These are phyloP conservation scores for Mallotus japonicus DNA, from an alignment of 441 rosid species.

Conservation along the genomic window DNA sequence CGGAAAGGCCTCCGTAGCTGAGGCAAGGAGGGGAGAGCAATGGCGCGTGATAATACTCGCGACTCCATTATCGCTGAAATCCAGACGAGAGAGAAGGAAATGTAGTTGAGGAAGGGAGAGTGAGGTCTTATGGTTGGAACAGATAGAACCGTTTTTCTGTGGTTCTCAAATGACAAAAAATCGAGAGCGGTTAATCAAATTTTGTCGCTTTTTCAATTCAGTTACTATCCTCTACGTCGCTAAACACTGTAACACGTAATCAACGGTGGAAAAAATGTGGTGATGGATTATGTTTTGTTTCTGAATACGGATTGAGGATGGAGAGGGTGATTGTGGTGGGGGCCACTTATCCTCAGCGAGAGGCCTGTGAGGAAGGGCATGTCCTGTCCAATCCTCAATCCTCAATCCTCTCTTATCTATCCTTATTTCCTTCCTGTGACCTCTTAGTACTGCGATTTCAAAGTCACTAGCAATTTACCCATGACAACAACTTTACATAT, in stretches of 20 bases:
- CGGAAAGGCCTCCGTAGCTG: constrained; percentile 39
- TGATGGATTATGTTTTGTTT: neutral
- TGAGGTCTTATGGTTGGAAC: constrained; percentile 25
- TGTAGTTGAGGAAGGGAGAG: constrained; percentile 17
- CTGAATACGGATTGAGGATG: neutral
- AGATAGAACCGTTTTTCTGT: constrained; percentile 14
- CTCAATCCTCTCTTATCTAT: constrained; percentile 34
- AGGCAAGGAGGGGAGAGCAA: constrained; percentile 44
- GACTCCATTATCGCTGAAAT: constrained; percentile 54
- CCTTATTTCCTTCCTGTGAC: neutral
- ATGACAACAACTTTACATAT: too few relatives aligned
- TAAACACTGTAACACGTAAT: neutral
- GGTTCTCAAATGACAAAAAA: neutral
- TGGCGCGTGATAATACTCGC: constrained; percentile 68
- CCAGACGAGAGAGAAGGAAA: constrained; percentile 14
- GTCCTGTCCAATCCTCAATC: constrained; percentile 45
- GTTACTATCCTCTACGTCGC: constrained; percentile 17
- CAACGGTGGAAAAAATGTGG: neutral
- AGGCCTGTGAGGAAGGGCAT: constrained; percentile 33
- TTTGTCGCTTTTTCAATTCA: constrained; percentile 13
- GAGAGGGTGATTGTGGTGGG: constrained; percentile 32
- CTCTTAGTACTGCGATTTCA: too few relatives aligned
- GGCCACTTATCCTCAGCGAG: constrained; percentile 52
- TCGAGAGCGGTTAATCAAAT: constrained; percentile 26
- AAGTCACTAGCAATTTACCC: too few relatives aligned